Base-by-base conservation (phyloP, 345 rosid genomes). In the Turritis glabra region DNA sequence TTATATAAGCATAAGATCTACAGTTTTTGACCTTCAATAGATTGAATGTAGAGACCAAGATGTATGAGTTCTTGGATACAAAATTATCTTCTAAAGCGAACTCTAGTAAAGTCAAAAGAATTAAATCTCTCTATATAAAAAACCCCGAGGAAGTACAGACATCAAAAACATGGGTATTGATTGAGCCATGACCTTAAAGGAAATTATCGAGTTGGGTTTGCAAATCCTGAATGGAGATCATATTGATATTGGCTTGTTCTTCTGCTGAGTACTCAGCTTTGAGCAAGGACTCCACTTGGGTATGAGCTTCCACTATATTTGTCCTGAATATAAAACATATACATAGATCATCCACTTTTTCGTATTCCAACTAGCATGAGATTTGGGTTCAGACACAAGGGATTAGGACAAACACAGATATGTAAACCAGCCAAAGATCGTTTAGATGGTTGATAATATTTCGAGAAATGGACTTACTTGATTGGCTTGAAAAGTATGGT, bases 301-400 rank as follows among this genome's bases (percentile, higher is more conserved):
- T 54, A 83, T 95, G 97, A 51, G 99, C 99, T 83, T 95, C 99
- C 61, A 92, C 86, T 29, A 92, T 92, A 76, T 95, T 92, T 64
- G 97, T 91, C 93, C 99, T 95, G 89, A 79, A 67, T 35, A 46
- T 44, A 67, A 37, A 41, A 51, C 46, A 54, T 12, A 21, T 1
- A 64, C 15, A 59, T 56, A 13, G 53, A 13, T 71, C 6, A 33
- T 52, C 44, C 27, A 32, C n/a, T 30, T 14, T 37, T 10, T 53
- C 48, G 19, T 8, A 44, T 5, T 63, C n/a, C 33, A 68, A 69
- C 26, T 64, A 64, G 76, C 40, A 35, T 22, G 47, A 59, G 13
- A 68, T 60, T 60, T 76, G 10, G 46, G 10, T 63, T 37, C 66
- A 58, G 46, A 46, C 29, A 32, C 40, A 30, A 8, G 62, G 41